Percentiles rank a stretch among this genome's conserved stretches.
phyloP scores from a whole-genome alignment of 1,139 yeast species.

The Candida buenavistaensis region DNA sequence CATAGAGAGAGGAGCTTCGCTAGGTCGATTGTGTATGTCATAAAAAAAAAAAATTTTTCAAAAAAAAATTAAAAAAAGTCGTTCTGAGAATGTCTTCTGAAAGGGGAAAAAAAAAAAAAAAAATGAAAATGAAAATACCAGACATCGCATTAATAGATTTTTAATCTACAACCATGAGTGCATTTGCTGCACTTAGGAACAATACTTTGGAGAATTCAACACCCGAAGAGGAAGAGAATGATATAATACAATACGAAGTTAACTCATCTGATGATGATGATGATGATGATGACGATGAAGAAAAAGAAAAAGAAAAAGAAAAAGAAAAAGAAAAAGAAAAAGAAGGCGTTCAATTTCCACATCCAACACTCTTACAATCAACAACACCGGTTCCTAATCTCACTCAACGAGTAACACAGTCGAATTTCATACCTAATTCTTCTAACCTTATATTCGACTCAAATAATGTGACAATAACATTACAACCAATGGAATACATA shows the following conservation, averaged over 20 bases:
- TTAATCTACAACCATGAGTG: too few relatives aligned
- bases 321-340: neutral
- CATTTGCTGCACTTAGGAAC: conserved; percentile 50
- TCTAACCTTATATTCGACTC: conserved; percentile 36
- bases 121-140: too few relatives aligned
- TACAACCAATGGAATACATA: conserved; percentile 48
- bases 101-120: too few relatives aligned
- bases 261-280: conserved; percentile 28
- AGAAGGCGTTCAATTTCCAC: neutral
- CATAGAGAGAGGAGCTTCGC: too few relatives aligned
- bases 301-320: too few relatives aligned
- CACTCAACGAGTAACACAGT: conserved; percentile 15
- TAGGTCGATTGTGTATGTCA: too few relatives aligned
- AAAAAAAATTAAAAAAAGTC: too few relatives aligned
- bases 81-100: too few relatives aligned
- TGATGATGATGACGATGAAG: conserved; percentile 11
- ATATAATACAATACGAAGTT: conserved; percentile 21
- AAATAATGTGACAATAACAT: conserved; percentile 38
- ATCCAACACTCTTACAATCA: neutral
- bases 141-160: too few relatives aligned
- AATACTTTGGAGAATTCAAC: conserved; percentile 15
- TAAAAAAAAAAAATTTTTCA: too few relatives aligned
- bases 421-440: conserved; percentile 34
- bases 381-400: conserved; percentile 8
- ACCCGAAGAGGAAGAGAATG: conserved; percentile 21